A percentile compares a stretch with the other conserved stretches of the same genome.
Conservation (phyloP, 2,329 filamentous ascomycete genomes). For the Epichloe bromicola region DNA sequence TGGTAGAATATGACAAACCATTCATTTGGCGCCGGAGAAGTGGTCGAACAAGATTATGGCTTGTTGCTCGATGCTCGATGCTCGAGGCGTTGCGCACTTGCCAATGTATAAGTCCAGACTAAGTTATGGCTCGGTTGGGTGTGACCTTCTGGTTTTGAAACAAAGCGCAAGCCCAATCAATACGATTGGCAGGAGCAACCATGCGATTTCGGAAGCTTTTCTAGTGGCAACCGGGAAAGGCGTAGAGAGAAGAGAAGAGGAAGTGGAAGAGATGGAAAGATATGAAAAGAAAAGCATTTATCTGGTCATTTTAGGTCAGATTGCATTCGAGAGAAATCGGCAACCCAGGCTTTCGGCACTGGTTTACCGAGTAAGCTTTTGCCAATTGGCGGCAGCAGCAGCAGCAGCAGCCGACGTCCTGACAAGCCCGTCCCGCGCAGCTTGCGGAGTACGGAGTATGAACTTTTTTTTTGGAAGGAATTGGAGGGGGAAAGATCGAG, state of each 20-base stretch:
- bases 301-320: neutral
- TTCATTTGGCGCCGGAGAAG: neutral
- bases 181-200: neutral
- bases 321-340: neutral
- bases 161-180: neutral
- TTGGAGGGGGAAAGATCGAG: too few species aligned
- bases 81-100: neutral
- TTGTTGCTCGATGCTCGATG: neutral
- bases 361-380: neutral
- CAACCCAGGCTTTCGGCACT: neutral
- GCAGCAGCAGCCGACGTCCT: neutral
- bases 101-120: neutral
- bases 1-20: neutral
- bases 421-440: conserved; percentile 1
- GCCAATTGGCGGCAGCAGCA: neutral
- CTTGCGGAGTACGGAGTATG: neutral
- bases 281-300: neutral
- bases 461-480: too few species aligned
- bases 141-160: neutral
- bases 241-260: neutral
- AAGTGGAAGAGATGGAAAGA: neutral
- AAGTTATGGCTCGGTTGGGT: neutral
- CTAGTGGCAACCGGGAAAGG: neutral
- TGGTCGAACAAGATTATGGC: neutral
- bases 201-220: neutral